Conservation (phyloP, 768 basidiomycete genomes). For the Termitomyces sp. region DNA sequence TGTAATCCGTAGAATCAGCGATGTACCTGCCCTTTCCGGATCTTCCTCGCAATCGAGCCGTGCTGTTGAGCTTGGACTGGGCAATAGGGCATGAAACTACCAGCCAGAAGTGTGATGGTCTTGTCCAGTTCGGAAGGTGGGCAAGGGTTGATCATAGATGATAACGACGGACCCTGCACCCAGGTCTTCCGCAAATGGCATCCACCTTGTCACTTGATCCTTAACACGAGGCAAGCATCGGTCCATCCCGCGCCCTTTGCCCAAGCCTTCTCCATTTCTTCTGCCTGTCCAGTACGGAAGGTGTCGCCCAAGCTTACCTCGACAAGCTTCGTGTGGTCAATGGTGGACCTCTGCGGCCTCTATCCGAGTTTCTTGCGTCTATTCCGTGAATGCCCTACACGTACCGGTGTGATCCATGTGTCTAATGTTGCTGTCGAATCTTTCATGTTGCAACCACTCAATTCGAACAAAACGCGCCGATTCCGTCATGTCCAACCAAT, state of each 20-base stretch:
- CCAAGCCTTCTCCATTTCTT: too few relatives aligned
- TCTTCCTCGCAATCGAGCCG: conserved; percentile 27
- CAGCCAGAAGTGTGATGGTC: conserved; percentile 3
- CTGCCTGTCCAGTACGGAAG: not conserved
- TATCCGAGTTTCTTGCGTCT: conserved; percentile 7
- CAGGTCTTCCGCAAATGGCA: conserved; percentile 9
- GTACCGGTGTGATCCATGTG: too few relatives aligned
- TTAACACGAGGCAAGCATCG: conserved; percentile 24
- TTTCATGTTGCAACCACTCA: not conserved
- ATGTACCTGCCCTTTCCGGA: conserved; percentile 20
- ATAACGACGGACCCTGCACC: conserved; percentile 14
- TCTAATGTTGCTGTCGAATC: not conserved
- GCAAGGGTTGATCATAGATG: conserved; percentile 16
- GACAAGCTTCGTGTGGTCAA: not conserved
- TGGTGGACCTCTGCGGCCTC: not conserved
- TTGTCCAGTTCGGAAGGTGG: conserved; percentile 10
- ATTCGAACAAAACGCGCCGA: too few relatives aligned
- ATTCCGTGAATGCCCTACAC: too few relatives aligned
- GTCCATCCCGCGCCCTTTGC: conserved; percentile 27
- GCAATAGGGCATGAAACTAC: conserved; percentile 10
- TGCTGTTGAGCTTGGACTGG: conserved; percentile 12
- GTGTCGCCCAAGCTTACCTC: conserved; percentile 1
- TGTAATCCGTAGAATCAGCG: conserved; percentile 22
- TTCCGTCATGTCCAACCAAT: not conserved
- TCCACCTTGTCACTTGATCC: conserved; percentile 18